phyloP scores from a whole-genome alignment of 805 yeast species.

The Saturnispora gosingensis region DNA sequence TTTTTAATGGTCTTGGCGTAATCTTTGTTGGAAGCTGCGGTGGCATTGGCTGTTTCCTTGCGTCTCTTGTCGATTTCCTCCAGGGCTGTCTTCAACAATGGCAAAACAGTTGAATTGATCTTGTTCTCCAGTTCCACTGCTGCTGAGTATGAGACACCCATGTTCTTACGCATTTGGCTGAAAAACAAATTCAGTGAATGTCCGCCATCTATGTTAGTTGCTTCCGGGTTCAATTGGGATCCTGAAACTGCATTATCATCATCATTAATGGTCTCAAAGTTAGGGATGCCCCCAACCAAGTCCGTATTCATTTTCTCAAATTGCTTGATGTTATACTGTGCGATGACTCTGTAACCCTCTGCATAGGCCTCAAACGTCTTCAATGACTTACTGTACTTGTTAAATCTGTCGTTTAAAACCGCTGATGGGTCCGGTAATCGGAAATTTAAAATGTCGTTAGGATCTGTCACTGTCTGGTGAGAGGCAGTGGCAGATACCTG shows the following conservation, averaged over 20 bases:
- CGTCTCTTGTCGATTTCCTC: constrained; percentile 34
- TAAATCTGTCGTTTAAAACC: constrained; percentile 21
- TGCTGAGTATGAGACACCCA: constrained; percentile 27
- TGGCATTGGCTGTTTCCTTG: constrained; percentile 30
- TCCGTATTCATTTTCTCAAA: constrained; percentile 21
- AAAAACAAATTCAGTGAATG: constrained; percentile 24
- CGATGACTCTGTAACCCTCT: constrained; percentile 20
- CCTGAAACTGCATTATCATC: constrained; percentile 5
- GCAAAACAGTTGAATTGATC: constrained; percentile 30
- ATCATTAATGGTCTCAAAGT: constrained; percentile 22
- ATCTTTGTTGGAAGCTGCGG: constrained; percentile 31
- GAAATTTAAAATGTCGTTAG: constrained; percentile 10
- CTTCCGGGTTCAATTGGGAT: background rate
- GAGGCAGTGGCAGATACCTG: background rate
- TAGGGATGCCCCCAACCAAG: constrained; percentile 18
- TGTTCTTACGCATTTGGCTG: constrained; percentile 17
- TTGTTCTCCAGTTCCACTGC: constrained; percentile 32
- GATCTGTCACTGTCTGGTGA: background rate
- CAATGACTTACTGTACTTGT: constrained; percentile 22
- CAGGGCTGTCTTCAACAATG: constrained; percentile 33
- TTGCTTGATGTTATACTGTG: constrained; percentile 16
- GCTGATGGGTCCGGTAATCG: constrained; percentile 22
- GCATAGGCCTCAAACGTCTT: constrained; percentile 19
- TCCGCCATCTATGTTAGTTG: background rate
- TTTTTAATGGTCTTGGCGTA: constrained; percentile 29